These are phyloP conservation scores for Ustilago esculenta DNA, from an alignment of 1,284 basidiomycete species.

Conservation along the genomic window DNA sequence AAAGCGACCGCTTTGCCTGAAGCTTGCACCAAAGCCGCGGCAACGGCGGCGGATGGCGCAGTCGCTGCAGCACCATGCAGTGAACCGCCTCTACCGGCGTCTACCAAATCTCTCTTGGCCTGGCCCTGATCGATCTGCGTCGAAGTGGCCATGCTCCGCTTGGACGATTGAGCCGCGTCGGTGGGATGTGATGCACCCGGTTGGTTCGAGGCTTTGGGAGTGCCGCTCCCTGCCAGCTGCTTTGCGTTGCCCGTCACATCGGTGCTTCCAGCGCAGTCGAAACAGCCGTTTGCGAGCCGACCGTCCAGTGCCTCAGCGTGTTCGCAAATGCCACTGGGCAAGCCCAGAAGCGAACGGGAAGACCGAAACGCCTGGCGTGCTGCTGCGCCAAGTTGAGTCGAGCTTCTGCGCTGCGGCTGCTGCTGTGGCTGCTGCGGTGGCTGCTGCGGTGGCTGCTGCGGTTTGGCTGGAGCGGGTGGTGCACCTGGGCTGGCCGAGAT, in stretches of 20 bases:
- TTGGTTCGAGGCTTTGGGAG: no score
- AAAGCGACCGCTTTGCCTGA: neutral
- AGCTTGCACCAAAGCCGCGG: no score
- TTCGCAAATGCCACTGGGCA: conserved; percentile 14
- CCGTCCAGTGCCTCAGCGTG: conserved; percentile 1
- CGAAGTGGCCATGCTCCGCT: no score
- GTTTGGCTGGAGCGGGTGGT: neutral
- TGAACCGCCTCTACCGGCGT: no score
- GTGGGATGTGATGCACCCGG: no score
- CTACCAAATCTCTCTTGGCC: no score
- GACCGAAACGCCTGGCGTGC: conserved; percentile 21
- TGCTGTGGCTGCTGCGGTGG: no score
- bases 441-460: conserved; percentile 1
- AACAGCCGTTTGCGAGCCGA: neutral
- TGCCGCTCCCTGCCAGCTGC: neutral
- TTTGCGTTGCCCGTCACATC: neutral
- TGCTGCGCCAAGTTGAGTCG: conserved; percentile 22
- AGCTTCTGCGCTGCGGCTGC: conserved; percentile 11
- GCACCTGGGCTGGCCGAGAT: conserved; percentile 12
- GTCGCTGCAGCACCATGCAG: neutral
- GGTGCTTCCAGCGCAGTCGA: neutral
- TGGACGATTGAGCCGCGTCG: no score
- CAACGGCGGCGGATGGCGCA: neutral
- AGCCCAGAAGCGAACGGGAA: conserved; percentile 28
- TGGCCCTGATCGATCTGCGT: no score